Base-by-base conservation (phyloP, 768 basidiomycete species). In the Suillus subluteus region DNA sequence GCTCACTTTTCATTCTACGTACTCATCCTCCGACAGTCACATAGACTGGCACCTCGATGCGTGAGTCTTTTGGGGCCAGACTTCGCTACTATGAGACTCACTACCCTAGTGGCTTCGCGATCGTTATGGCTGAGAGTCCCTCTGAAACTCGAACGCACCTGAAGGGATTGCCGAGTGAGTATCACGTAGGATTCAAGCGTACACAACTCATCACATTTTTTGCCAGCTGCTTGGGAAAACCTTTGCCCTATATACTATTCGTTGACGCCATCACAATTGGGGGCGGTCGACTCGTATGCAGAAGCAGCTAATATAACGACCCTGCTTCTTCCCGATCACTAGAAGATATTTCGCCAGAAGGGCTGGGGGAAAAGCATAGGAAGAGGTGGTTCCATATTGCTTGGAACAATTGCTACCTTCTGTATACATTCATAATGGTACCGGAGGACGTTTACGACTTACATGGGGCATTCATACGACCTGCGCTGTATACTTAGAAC, bases 1-100 rank as follows among this genome's bases (percentile, higher is more conserved):
- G 46, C 30, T 7, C 23, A 21, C 21, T 15, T 32, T 26, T 1
- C 43, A 21, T 65, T 8, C 46, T 70, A 54, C 70, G 15, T 38
- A 5, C 35, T 23, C 46, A 12, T 32, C 13, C 16, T 18, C n/a
- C 8, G 8, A 21, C 44, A 76, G 75, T 58, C 75, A 75, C 35
- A 73, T 75, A 21, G 75, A 77, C 30, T 76, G 75, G 75, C 75
- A 76, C 54, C 62, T 76, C 0, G 68, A 72, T 52, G 66, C 64
- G 75, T 73, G 18, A 50, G 75, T 67, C 16, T 40, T 52, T 18
- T 32, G 12, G 12, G 37, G n/a, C 37, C 1, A 4, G 4, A 38
- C 4, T 40, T 38, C n/a, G n/a, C 23, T 2, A 8, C 37, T 11
- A 40, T 26, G 38, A 26, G 15, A 41, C 23, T 59, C n/a, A 59